A percentile compares a stretch with the other conserved stretches of the same genome.
These are phyloP conservation scores for Pseudogymnoascus sp. DNA, from an alignment of 2,329 filamentous ascomycete species.

Conservation along the genomic window DNA sequence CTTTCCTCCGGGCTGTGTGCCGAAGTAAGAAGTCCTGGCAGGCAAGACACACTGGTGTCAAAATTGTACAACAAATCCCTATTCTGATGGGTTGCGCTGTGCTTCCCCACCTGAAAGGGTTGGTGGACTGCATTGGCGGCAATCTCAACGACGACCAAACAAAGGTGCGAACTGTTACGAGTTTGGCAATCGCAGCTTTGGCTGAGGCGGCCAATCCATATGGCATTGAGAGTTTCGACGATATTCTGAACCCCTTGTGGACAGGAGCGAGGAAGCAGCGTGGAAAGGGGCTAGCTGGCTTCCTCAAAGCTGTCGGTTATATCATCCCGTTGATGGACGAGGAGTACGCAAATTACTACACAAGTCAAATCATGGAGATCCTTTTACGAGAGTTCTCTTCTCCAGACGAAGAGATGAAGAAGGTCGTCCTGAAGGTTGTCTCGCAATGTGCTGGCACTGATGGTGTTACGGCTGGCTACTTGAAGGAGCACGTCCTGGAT, in stretches of 20 bases:
- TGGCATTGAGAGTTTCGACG: conserved; percentile 97
- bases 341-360: conserved; percentile 99
- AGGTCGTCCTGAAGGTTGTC: conserved; percentile 94
- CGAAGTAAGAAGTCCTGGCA: conserved; percentile 99
- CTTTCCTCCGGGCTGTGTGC: conserved; percentile 91
- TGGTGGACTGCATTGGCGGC: conserved; percentile 92
- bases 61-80: conserved; percentile 97
- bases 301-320: conserved; percentile 94
- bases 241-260: conserved; percentile 95
- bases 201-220: conserved; percentile 96
- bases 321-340: conserved; percentile 99
- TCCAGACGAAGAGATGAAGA: conserved; percentile 99
- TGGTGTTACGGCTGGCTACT: conserved; percentile 86
- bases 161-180: conserved; percentile 94
- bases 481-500: conserved; percentile 88
- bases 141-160: conserved; percentile 97
- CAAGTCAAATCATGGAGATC: conserved; percentile 97
- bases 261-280: conserved; percentile 92
- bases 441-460: conserved; percentile 92
- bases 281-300: conserved; percentile 90
- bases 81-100: conserved; percentile 98
- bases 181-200: conserved; percentile 85
- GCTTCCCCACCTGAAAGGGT: conserved; percentile 84
- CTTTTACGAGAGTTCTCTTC: conserved; percentile 91
- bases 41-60: conserved; percentile 93